A percentile compares a stretch with the other conserved stretches of the same genome.
phyloP scores from a whole-genome alignment of 2,329 filamentous ascomycete species.

The Furcasterigmium sp. region DNA sequence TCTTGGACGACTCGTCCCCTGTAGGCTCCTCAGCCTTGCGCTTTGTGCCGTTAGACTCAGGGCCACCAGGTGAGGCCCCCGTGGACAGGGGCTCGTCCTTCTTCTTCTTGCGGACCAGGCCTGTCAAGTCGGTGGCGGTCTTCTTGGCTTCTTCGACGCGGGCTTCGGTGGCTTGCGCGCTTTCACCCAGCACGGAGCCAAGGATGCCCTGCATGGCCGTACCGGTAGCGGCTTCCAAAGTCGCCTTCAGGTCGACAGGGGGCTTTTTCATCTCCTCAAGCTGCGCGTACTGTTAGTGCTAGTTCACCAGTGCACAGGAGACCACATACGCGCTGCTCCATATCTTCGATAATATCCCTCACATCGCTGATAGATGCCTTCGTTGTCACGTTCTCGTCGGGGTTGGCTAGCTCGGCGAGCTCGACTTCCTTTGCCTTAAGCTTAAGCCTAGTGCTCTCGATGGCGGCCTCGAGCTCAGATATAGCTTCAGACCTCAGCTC shows the following conservation, averaged over 20 bases:
- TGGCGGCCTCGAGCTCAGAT: constrained; percentile 66
- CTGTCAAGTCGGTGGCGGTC: constrained; percentile 66
- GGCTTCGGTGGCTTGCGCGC: constrained; percentile 54
- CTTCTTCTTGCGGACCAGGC: constrained; percentile 70
- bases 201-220: constrained; percentile 55
- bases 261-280: constrained; percentile 65
- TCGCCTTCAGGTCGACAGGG: constrained; percentile 51
- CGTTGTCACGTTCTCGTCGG: constrained; percentile 61
- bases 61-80: constrained; percentile 14
- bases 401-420: constrained; percentile 55
- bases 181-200: constrained; percentile 58
- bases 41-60: constrained; percentile 39
- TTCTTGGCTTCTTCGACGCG: constrained; percentile 68
- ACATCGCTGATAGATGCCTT: constrained; percentile 63
- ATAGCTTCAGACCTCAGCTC: constrained; percentile 65
- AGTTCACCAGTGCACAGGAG: background rate
- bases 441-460: constrained; percentile 66
- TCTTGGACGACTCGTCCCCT: constrained; percentile 25
- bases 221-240: constrained; percentile 44
- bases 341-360: constrained; percentile 72
- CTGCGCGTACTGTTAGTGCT: constrained; percentile 24
- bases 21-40: constrained; percentile 44
- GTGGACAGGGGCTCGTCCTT: constrained; percentile 25
- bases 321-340: constrained; percentile 63
- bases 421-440: constrained; percentile 65